Evolutionary conservation across 495 filamentous ascomycete species (phyloP).

Genomic region (Thozetella sp.): DNA sequence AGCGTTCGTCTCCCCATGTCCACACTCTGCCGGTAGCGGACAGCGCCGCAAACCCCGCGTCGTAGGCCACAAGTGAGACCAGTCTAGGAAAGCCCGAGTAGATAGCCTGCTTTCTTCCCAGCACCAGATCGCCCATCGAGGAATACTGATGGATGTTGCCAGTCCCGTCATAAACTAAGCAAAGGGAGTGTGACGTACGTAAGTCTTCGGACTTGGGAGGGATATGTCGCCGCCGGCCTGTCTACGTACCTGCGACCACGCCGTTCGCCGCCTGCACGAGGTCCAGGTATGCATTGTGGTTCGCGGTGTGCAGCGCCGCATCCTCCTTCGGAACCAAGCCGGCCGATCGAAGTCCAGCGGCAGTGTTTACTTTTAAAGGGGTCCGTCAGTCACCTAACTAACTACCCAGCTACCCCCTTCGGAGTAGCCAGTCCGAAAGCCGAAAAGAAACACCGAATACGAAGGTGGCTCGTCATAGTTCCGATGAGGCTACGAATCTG

Average conservation of each 20-base stretch:
- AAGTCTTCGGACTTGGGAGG: background rate
- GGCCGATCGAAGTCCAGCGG: conserved; percentile 4
- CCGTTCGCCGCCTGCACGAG: conserved; percentile 27
- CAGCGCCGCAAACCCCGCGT: conserved; percentile 54
- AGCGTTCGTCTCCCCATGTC: conserved; percentile 64
- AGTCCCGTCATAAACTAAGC: conserved; percentile 18
- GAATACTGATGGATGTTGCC: conserved; percentile 24
- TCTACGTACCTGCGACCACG: conserved; percentile 13
- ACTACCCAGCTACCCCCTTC: no score
- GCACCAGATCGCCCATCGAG: conserved; percentile 13
- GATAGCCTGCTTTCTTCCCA: conserved; percentile 4
- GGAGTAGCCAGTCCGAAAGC: background rate
- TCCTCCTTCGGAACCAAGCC: conserved; percentile 13
- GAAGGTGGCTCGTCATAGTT: background rate
- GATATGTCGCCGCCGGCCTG: background rate
- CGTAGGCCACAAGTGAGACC: conserved; percentile 49
- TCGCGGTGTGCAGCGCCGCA: conserved; percentile 7
- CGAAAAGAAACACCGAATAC: background rate
- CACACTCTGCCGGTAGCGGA: conserved; percentile 47
- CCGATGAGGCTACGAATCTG: background rate
- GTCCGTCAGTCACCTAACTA: background rate
- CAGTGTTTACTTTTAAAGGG: background rate
- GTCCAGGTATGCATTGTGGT: conserved; percentile 3
- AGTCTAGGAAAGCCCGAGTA: conserved; percentile 22
- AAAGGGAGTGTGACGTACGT: background rate